Evolutionary conservation across 192 early-diverging fungal genomes (phyloP).

Genomic region (Coemansia guatemalensis): DNA sequence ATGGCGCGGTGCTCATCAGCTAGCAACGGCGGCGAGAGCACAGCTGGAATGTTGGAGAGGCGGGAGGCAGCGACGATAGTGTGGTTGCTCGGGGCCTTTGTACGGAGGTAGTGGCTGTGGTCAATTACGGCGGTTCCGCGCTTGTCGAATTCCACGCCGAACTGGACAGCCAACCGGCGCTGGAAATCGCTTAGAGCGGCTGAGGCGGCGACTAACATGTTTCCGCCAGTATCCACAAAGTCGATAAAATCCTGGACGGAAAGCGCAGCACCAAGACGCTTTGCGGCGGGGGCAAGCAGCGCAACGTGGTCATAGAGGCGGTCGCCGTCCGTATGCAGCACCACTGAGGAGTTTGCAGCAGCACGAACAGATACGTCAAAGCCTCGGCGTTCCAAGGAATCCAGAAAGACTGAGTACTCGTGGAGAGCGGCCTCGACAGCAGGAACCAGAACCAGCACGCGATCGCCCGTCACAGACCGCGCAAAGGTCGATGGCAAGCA

Average conservation of each 20-base stretch:
- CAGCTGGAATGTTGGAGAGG: constrained; percentile 42
- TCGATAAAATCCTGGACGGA: constrained; percentile 65
- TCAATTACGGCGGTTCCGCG: constrained; percentile 71
- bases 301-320: constrained; percentile 79
- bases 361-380: constrained; percentile 57
- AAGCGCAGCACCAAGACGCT: constrained; percentile 59
- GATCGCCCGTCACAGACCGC: constrained; percentile 63
- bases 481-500: constrained; percentile 43
- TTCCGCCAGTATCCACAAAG: constrained; percentile 91
- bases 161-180: constrained; percentile 85
- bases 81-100: constrained; percentile 52
- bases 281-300: constrained; percentile 73
- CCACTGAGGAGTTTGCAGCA: constrained; percentile 55
- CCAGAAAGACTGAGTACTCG: constrained; percentile 57
- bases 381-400: constrained; percentile 51
- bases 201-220: constrained; percentile 74
- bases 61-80: constrained; percentile 57
- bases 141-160: constrained; percentile 84
- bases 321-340: constrained; percentile 60
- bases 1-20: constrained; percentile 13
- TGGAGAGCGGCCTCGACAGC: constrained; percentile 29
- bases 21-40: constrained; percentile 23
- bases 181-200: constrained; percentile 64
- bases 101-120: constrained; percentile 58
- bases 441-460: constrained; percentile 71